Base-by-base conservation (phyloP, 176 grass and related monocot species). In the Aegilops speltoides region DNA sequence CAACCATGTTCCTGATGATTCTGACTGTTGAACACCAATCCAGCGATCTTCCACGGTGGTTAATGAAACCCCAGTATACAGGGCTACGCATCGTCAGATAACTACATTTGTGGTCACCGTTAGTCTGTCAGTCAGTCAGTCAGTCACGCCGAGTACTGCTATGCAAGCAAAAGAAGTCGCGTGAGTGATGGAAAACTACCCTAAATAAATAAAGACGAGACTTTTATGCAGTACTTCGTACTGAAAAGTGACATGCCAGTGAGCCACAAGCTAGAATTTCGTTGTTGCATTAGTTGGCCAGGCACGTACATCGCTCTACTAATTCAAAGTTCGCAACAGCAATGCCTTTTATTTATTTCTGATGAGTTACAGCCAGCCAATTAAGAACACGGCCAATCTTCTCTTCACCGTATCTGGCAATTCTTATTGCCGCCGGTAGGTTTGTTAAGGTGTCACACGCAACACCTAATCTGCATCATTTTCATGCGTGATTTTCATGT, bases 401-500 rank as follows among this genome's bases (percentile, higher is more conserved):
- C 57, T 65, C 31, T 57, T 20, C 64, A 20, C 74, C 13, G 22
- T 37, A 37, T 72, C 72, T 69, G 63, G 8, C 8, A 76, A 54
- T 54, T 54, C 16, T 2, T 76, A 32, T 76, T 12, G 75, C 6
- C 80, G 38, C 17, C 62, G 2, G 48, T 0, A 45, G 76, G 82
- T 82, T 69, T 38, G 77, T 85, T 85, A 68, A 32, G 69, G 25
- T 56, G 89, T 81, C 82, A 54, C 71, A 9, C 16, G 11, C 48
- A 52, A 6, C 81, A 88, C 68, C 89, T 64, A 85, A 70, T 78
- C 50, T 7, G 69, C 66, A 36, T 36, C 81, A 34, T 84, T 76
- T 82, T 84, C 68, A 23, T 75, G 61, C 76, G 66, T 43, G 76
- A 41, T 54, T 24, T 65, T 77, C 36, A 24, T 56, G 61, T 43